Evolutionary conservation across 441 rosid genomes (phyloP).

Genomic region (Populus hybrid): DNA sequence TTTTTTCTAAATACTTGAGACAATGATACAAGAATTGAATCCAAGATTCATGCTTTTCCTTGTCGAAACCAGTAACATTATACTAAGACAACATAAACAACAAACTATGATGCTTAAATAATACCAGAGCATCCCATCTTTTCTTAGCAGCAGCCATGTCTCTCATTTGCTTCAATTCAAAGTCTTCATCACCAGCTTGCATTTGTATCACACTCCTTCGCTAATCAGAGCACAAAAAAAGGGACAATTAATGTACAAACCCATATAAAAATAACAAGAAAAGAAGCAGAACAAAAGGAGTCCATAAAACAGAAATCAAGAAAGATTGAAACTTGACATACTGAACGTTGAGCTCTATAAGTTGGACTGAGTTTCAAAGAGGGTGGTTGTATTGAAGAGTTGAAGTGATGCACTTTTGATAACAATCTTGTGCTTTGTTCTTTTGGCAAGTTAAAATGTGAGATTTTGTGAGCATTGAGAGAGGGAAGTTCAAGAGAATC

Average conservation of each 20-base stretch:
- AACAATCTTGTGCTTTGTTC: slow-evolving; percentile 25
- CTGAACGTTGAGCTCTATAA: slow-evolving; percentile 30
- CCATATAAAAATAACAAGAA: background rate
- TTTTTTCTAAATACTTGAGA: background rate
- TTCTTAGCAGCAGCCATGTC: slow-evolving; percentile 92
- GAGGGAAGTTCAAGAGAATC: slow-evolving; percentile 53
- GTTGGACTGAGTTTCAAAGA: slow-evolving; percentile 23
- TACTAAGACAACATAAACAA: background rate
- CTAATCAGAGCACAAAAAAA: slow-evolving; percentile 22
- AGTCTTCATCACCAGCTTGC: slow-evolving; percentile 70
- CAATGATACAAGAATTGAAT: background rate
- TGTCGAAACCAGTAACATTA: background rate
- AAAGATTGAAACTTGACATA: slow-evolving; percentile 29
- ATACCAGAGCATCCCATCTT: slow-evolving; percentile 93
- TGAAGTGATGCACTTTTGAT: slow-evolving; percentile 24
- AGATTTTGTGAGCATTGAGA: slow-evolving; percentile 33
- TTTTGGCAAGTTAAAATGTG: slow-evolving; percentile 26
- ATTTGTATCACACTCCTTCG: slow-evolving; percentile 39
- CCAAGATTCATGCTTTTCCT: background rate
- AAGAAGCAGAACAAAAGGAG: too few species aligned
- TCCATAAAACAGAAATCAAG: slow-evolving; percentile 7
- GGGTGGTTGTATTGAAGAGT: slow-evolving; percentile 21
- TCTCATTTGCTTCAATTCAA: slow-evolving; percentile 82
- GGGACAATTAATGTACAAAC: background rate
- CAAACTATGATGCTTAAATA: background rate